These are phyloP conservation scores for Raffaelea deltoideospora DNA, from an alignment of 2,329 filamentous ascomycete species.

Conservation along the genomic window DNA sequence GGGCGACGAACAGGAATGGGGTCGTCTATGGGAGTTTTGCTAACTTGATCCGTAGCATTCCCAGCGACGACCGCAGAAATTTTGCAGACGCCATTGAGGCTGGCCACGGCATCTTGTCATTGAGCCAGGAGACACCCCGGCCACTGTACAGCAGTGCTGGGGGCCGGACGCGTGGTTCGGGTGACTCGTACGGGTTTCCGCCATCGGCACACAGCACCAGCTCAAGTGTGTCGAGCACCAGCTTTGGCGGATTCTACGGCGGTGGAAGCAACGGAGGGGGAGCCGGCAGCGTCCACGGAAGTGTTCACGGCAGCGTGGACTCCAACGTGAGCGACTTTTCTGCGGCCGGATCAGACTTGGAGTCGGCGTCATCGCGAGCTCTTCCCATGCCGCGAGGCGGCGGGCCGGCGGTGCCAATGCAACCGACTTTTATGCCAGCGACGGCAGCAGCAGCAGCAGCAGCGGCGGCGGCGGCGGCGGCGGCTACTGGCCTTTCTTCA, in stretches of 20 bases:
- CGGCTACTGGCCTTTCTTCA: no score
- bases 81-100: constrained; percentile 87
- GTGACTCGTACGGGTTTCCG: constrained; percentile 87
- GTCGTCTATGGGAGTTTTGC: no score
- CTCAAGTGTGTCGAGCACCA: constrained; percentile 78
- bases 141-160: constrained; percentile 75
- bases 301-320: no score
- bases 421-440: no score
- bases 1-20: no score
- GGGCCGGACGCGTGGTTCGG: constrained; percentile 53
- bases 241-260: constrained; percentile 65
- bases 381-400: constrained; percentile 66
- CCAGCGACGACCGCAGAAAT: constrained; percentile 43
- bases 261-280: no score
- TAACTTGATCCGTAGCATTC: constrained; percentile 23
- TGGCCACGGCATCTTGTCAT: constrained; percentile 83
- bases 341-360: constrained; percentile 74
- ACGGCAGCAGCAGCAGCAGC: no score
- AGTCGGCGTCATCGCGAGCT: constrained; percentile 67
- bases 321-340: constrained; percentile 87
- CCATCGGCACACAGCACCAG: constrained; percentile 67
- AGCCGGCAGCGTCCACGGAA: no score
- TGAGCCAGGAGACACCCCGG: constrained; percentile 87
- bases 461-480: no score
- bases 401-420: constrained; percentile 18